Evolutionary conservation across 2,329 filamentous ascomycete genomes (phyloP).

Genomic region (Ophiostoma fasciatum): DNA sequence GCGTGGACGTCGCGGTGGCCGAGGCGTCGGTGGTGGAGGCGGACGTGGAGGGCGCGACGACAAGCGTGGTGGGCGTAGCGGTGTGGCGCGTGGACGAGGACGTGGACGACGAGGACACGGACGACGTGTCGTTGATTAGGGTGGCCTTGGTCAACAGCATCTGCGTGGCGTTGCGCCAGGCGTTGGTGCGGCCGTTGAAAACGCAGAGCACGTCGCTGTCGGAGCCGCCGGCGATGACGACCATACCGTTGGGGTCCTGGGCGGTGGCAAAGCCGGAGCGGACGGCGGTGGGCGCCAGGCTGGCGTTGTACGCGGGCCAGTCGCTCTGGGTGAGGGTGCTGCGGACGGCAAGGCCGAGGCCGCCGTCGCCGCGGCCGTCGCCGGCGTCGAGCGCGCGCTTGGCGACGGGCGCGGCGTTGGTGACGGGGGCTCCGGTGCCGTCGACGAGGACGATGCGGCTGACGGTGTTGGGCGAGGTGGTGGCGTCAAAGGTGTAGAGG

Average conservation of each 20-base stretch:
- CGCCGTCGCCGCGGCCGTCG: background rate
- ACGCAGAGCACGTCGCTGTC: conserved; percentile 53
- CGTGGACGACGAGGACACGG: conserved; percentile 18
- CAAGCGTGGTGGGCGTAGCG: conserved; percentile 6
- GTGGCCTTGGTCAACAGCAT: conserved; percentile 40
- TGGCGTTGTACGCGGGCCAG: conserved; percentile 70
- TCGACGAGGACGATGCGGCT: conserved; percentile 53
- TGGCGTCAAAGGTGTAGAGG: conserved; percentile 65
- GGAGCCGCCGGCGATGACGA: conserved; percentile 65
- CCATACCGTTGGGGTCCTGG: conserved; percentile 46
- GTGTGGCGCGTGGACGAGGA: conserved; percentile 16
- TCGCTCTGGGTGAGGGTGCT: conserved; percentile 37
- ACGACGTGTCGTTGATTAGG: no score
- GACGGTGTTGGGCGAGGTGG: conserved; percentile 58
- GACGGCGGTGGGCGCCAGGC: conserved; percentile 48
- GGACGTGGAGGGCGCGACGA: conserved; percentile 9
- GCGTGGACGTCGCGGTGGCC: conserved; percentile 16
- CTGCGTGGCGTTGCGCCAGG: conserved; percentile 59
- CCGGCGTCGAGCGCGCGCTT: conserved; percentile 5
- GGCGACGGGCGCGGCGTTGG: conserved; percentile 15
- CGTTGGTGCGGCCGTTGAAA: conserved; percentile 62
- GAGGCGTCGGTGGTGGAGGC: conserved; percentile 10
- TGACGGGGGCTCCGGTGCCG: conserved; percentile 39
- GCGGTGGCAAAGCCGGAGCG: conserved; percentile 61
- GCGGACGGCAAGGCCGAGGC: conserved; percentile 1